Evolutionary conservation across 441 rosid genomes (phyloP).

Genomic region (Gossypium schwendimanii): DNA sequence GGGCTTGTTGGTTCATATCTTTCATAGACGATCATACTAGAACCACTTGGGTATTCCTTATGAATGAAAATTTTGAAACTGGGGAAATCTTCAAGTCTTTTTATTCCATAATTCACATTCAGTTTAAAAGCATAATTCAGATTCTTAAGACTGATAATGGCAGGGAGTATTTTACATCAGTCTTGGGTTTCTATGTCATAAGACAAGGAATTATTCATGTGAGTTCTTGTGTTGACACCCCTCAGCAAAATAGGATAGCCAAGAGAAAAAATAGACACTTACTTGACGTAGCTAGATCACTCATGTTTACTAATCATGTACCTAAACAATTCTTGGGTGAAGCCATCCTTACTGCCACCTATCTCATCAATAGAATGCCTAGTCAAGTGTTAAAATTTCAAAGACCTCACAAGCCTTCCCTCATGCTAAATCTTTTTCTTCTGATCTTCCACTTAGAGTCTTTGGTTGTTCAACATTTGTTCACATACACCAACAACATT

Average conservation of each 20-base stretch:
- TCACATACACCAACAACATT: not conserved
- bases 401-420: not conserved
- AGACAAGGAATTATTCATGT: not conserved
- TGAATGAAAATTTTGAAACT: not conserved
- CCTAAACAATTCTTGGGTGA: not conserved
- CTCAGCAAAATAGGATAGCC: not conserved
- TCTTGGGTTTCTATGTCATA: not conserved
- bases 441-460: not conserved
- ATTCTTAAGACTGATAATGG: not conserved
- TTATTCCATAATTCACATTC: not conserved
- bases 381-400: not conserved
- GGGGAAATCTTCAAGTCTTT: not conserved
- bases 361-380: not conserved
- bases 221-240: not conserved
- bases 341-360: not conserved
- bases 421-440: not conserved
- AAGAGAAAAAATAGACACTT: not conserved
- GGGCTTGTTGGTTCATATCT: not conserved
- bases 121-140: not conserved
- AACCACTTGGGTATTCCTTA: not conserved
- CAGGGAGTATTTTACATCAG: not conserved
- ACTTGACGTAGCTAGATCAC: not conserved
- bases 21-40: not conserved
- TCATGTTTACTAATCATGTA: not conserved
- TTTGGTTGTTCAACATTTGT: not conserved